phyloP scores from a whole-genome alignment of 495 filamentous ascomycete species.

The Clavariopsis aquatica region DNA sequence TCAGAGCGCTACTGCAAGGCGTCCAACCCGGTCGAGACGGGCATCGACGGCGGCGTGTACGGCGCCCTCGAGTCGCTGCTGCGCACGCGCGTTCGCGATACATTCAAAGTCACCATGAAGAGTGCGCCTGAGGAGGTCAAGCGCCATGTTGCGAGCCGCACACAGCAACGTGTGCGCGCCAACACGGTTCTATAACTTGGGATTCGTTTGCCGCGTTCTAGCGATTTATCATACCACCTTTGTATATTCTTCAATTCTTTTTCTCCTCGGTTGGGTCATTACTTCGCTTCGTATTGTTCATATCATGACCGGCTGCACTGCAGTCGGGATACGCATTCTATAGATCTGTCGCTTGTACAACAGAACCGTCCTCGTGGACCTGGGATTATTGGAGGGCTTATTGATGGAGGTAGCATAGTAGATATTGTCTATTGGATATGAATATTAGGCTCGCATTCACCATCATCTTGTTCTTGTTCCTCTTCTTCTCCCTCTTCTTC shows the following conservation, averaged over 20 bases:
- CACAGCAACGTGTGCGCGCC: slow-evolving; percentile 4
- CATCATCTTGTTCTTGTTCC: neutral
- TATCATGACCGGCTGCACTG: neutral
- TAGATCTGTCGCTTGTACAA: neutral
- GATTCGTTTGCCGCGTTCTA: neutral
- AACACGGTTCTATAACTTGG: slow-evolving; percentile 5
- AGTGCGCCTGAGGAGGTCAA: slow-evolving; percentile 35
- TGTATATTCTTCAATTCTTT: slow-evolving; percentile 1
- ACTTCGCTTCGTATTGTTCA: neutral
- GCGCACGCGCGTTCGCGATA: slow-evolving; percentile 34
- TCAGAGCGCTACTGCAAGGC: slow-evolving; percentile 33
- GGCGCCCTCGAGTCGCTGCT: slow-evolving; percentile 29
- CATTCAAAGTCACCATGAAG: slow-evolving; percentile 33
- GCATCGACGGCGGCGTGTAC: slow-evolving; percentile 31
- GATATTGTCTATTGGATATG: neutral
- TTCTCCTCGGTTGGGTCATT: neutral
- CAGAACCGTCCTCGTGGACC: neutral
- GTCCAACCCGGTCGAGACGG: slow-evolving; percentile 17
- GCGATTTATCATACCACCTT: slow-evolving; percentile 8
- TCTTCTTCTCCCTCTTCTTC: neutral
- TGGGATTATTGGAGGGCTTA: neutral
- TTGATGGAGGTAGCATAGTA: neutral
- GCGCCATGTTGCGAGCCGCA: slow-evolving; percentile 28
- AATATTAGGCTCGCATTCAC: neutral
- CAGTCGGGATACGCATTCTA: slow-evolving; percentile 4